Conservation (phyloP, 768 basidiomycete genomes). For the Russula emetica region DNA sequence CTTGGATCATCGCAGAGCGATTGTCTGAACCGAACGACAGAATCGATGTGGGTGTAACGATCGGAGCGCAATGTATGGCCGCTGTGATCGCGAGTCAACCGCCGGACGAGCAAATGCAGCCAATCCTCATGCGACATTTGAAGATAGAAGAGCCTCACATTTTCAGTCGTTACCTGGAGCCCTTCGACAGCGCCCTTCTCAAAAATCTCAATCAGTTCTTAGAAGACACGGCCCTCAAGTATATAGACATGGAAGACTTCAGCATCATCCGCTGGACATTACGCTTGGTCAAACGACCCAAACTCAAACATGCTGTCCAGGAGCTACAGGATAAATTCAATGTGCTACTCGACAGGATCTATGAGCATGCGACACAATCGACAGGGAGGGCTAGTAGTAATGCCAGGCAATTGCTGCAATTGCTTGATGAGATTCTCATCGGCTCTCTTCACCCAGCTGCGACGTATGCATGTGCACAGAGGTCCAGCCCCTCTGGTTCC, state of each 20-base stretch:
- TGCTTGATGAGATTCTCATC: neutral
- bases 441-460: neutral
- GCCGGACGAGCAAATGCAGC: neutral
- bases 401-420: neutral
- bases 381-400: neutral
- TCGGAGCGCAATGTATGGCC: constrained; percentile 13
- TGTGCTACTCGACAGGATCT: neutral
- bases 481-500: neutral
- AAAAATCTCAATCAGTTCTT: constrained; percentile 10
- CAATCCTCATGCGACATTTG: neutral
- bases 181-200: neutral
- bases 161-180: neutral
- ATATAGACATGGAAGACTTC: neutral
- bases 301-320: neutral
- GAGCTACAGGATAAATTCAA: neutral
- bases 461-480: too few species aligned
- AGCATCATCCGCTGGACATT: neutral
- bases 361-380: neutral
- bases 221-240: neutral
- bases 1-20: neutral
- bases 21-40: neutral
- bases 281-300: neutral
- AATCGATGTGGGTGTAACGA: neutral
- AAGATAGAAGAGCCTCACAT: neutral
- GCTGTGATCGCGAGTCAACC: neutral